Conservation (phyloP, 352 stramenopile genomes). For the Phytopythium mirpurense region DNA sequence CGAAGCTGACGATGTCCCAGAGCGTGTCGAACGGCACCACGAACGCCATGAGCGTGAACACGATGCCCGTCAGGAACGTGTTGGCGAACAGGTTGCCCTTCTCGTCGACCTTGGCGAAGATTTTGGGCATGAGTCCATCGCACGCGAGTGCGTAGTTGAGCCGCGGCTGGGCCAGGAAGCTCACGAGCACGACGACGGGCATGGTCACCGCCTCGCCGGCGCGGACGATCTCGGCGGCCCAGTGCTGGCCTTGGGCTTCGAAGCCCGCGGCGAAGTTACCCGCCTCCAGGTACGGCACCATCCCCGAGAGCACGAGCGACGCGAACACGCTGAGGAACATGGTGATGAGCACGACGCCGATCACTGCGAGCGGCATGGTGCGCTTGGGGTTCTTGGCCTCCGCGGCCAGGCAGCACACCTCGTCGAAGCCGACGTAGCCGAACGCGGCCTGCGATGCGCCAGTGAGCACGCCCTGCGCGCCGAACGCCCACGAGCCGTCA, state of each 20-base stretch:
- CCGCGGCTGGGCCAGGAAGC: slow-evolving; percentile 85
- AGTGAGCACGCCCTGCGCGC: slow-evolving; percentile 63
- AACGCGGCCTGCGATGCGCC: slow-evolving; percentile 90
- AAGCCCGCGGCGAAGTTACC: slow-evolving; percentile 28
- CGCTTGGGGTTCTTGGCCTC: slow-evolving; percentile 70
- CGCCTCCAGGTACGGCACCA: slow-evolving; percentile 33
- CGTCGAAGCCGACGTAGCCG: slow-evolving; percentile 93
- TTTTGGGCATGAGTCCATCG: slow-evolving; percentile 85
- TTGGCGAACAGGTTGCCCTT: slow-evolving; percentile 81
- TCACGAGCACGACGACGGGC: slow-evolving; percentile 88
- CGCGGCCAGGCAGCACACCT: slow-evolving; percentile 86
- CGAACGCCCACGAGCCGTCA: slow-evolving; percentile 16
- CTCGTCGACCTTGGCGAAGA: slow-evolving; percentile 71
- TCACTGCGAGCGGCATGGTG: slow-evolving; percentile 78
- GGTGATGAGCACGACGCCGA: slow-evolving; percentile 74
- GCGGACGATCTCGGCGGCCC: slow-evolving; percentile 21
- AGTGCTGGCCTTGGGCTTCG: slow-evolving; percentile 16
- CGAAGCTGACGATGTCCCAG: slow-evolving; percentile 87
- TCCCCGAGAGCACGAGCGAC: slow-evolving; percentile 78
- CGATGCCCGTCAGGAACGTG: slow-evolving; percentile 57
- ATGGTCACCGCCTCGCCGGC: slow-evolving; percentile 60
- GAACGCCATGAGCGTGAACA: slow-evolving; percentile 68
- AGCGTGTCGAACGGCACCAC: slow-evolving; percentile 74
- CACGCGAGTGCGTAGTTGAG: slow-evolving; percentile 84
- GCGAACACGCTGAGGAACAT: slow-evolving; percentile 39